A percentile compares a stretch with the other conserved stretches of the same genome.
Conservation (phyloP, 306 rosid genomes). For the Myrica gale region DNA sequence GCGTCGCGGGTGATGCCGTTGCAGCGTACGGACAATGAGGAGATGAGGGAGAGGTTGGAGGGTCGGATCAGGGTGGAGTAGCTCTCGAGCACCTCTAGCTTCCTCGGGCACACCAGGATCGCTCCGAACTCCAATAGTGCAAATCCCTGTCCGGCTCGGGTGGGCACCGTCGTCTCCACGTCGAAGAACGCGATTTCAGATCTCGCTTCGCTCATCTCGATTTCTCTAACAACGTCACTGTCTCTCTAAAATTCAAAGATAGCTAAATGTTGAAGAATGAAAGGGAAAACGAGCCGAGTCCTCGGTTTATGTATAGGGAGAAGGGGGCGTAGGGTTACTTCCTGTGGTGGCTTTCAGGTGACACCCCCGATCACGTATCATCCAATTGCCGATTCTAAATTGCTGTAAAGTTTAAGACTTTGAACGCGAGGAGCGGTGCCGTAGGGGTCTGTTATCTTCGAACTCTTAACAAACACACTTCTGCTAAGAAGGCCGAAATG, state of each 20-base stretch:
- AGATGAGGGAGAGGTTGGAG: slow-evolving; percentile 54
- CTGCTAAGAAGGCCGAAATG: too few species aligned
- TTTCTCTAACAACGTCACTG: neutral
- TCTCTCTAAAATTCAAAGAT: neutral
- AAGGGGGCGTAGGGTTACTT: too few species aligned
- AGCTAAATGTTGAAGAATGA: neutral
- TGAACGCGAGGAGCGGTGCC: too few species aligned
- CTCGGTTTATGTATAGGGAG: too few species aligned
- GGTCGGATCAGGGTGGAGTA: slow-evolving; percentile 77
- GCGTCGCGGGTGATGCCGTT: slow-evolving; percentile 72
- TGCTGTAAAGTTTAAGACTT: too few species aligned
- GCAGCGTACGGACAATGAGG: slow-evolving; percentile 67
- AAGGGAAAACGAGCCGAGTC: too few species aligned
- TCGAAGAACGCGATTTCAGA: slow-evolving; percentile 90
- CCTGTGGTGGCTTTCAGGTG: too few species aligned
- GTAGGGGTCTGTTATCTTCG: neutral
- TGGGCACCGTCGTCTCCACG: slow-evolving; percentile 82
- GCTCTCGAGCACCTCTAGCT: slow-evolving; percentile 63
- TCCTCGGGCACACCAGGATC: slow-evolving; percentile 83
- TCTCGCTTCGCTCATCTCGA: slow-evolving; percentile 43
- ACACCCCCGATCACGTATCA: too few species aligned
- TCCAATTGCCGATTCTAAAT: too few species aligned
- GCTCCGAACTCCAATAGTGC: slow-evolving; percentile 81
- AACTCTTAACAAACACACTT: neutral
- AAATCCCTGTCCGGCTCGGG: slow-evolving; percentile 52